Conservation (phyloP, 768 basidiomycete genomes). For the Suillus lakei region DNA sequence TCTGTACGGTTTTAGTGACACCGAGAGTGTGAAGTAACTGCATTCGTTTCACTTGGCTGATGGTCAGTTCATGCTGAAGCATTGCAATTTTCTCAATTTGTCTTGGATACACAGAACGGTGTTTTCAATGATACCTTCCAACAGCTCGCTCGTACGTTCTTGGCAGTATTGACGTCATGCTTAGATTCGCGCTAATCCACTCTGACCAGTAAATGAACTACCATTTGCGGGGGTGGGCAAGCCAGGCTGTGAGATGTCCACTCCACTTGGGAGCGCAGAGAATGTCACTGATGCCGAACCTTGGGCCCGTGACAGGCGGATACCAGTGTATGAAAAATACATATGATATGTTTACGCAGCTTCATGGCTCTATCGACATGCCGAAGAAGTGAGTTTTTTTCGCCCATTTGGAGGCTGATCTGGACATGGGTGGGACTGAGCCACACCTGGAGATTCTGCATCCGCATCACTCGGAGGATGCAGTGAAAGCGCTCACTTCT, state of each 20-base stretch:
- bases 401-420: constrained; percentile 11
- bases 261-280: background rate
- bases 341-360: constrained; percentile 59
- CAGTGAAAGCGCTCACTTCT: constrained; percentile 15
- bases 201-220: constrained; percentile 39
- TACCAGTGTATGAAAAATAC: constrained; percentile 54
- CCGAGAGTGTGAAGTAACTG: constrained; percentile 42
- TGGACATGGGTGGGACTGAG: constrained; percentile 23
- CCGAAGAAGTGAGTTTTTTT: constrained; percentile 54
- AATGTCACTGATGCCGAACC: background rate
- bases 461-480: constrained; percentile 27
- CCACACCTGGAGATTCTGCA: constrained; percentile 24
- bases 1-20: constrained; percentile 66
- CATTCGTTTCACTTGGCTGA: constrained; percentile 31
- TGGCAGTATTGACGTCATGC: constrained; percentile 15
- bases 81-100: constrained; percentile 27
- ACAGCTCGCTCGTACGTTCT: constrained; percentile 51
- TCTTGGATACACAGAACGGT: constrained; percentile 61
- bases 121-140: constrained; percentile 65
- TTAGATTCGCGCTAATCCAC: constrained; percentile 11
- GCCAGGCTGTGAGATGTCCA: constrained; percentile 59
- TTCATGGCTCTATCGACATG: constrained; percentile 53
- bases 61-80: constrained; percentile 26
- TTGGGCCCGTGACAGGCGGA: constrained; percentile 49
- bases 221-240: constrained; percentile 63